A percentile compares a stretch with the other conserved stretches of the same genome.
Evolutionary conservation across 1,284 basidiomycete genomes (phyloP).

Genomic region (Moesziomyces parantarcticus): DNA sequence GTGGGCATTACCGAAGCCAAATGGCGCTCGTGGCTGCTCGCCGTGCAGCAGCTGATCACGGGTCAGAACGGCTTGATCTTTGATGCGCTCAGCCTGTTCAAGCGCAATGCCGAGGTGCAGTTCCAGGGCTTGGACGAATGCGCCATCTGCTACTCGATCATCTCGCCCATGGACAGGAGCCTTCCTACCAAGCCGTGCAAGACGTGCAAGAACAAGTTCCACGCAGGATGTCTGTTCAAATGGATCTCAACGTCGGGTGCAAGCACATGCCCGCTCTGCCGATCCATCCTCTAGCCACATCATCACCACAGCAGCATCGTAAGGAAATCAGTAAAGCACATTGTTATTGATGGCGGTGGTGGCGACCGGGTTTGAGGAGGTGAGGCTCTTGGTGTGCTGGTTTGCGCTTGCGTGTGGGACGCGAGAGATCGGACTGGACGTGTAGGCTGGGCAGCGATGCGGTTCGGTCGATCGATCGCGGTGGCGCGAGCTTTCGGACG

Average conservation of each 20-base stretch:
- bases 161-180: constrained; percentile 87
- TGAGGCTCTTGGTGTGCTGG: not conserved
- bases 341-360: not conserved
- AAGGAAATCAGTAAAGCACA: not conserved
- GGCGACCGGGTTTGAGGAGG: not conserved
- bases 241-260: constrained; percentile 90
- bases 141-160: constrained; percentile 77
- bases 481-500: not conserved
- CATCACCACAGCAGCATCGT: not conserved
- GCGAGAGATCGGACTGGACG: not conserved
- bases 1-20: constrained; percentile 84
- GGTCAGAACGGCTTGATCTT: constrained; percentile 86
- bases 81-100: constrained; percentile 92
- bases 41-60: constrained; percentile 89
- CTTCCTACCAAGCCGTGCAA: constrained; percentile 91
- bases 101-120: constrained; percentile 82
- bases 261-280: constrained; percentile 89
- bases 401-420: not conserved
- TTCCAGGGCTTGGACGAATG: constrained; percentile 66
- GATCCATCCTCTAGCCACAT: constrained; percentile 71
- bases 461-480: constrained; percentile 2
- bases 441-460: constrained; percentile 10
- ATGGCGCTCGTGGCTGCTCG: constrained; percentile 94
- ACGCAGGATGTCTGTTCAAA: constrained; percentile 72
- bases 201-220: constrained; percentile 94